phyloP scores from a whole-genome alignment of 805 yeast species.

The Vanderwaltozyma yarrowii region DNA sequence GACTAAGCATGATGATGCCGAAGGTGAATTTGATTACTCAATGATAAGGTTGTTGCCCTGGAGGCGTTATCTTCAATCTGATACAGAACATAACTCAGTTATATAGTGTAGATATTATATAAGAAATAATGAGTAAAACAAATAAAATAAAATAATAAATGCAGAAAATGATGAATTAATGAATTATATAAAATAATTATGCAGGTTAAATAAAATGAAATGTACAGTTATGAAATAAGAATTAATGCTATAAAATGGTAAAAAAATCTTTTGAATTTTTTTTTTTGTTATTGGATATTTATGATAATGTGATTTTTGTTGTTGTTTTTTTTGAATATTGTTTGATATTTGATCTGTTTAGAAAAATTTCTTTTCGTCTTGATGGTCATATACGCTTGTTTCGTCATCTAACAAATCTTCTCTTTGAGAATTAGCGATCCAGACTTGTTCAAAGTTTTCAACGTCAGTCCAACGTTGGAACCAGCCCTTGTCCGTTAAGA shows the following conservation, averaged over 20 bases:
- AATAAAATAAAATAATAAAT: no score
- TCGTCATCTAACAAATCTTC: slow-evolving; percentile 11
- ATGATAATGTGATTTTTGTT: no score
- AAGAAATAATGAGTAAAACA: no score
- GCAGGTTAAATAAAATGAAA: neutral
- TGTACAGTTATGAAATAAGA: no score
- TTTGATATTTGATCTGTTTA: neutral
- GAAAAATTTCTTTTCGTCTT: slow-evolving; percentile 8
- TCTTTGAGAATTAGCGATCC: slow-evolving; percentile 14
- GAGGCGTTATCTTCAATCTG: slow-evolving; percentile 65
- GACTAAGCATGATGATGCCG: slow-evolving; percentile 34
- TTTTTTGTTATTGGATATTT: no score
- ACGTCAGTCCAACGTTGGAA: slow-evolving; percentile 51
- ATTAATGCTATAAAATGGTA: neutral
- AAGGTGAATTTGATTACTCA: slow-evolving; percentile 86
- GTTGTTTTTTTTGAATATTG: neutral
- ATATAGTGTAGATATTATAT: no score
- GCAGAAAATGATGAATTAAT: neutral
- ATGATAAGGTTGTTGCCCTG: slow-evolving; percentile 84
- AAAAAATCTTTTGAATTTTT: no score
- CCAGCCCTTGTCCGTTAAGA: slow-evolving; percentile 47
- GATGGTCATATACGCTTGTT: slow-evolving; percentile 6
- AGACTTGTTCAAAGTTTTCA: slow-evolving; percentile 44
- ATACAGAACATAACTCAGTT: neutral
- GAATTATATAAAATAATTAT: no score